These are phyloP conservation scores for Trichaptum fuscoviolaceum DNA, from an alignment of 768 basidiomycete species.

Conservation along the genomic window DNA sequence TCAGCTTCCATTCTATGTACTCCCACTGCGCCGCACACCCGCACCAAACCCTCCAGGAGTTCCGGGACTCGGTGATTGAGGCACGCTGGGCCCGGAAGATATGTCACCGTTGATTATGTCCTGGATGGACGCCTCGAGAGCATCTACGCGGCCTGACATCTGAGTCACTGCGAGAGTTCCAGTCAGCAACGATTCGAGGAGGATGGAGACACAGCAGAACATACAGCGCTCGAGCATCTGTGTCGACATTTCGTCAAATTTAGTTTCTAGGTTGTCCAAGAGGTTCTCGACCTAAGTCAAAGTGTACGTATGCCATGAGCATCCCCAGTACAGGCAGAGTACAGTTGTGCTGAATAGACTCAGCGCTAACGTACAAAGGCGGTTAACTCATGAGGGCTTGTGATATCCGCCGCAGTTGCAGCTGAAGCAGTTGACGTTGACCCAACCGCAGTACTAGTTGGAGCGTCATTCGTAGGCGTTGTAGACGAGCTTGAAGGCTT, in stretches of 20 bases:
- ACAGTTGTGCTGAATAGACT: conserved; percentile 7
- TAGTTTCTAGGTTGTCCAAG: conserved; percentile 80
- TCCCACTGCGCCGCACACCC: conserved; percentile 2
- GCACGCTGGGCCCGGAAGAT: conserved; percentile 37
- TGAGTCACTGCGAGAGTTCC: conserved; percentile 63
- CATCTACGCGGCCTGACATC: conserved; percentile 89
- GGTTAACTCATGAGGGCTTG: conserved; percentile 90
- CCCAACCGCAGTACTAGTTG: conserved; percentile 31
- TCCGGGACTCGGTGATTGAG: conserved; percentile 54
- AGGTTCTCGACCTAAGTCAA: conserved; percentile 73
- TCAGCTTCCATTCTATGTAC: not conserved
- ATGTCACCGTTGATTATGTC: conserved; percentile 83
- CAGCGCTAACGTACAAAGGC: conserved; percentile 67
- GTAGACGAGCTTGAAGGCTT: conserved; percentile 39
- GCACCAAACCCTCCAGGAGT: not conserved
- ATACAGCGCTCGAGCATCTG: conserved; percentile 82
- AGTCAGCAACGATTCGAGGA: conserved; percentile 2
- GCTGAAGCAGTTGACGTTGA: conserved; percentile 31
- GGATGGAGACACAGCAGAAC: conserved; percentile 23
- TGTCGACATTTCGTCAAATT: conserved; percentile 90
- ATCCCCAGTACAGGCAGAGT: conserved; percentile 4
- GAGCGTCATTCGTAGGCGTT: conserved; percentile 33
- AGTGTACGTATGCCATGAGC: conserved; percentile 5
- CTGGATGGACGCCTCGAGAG: conserved; percentile 84
- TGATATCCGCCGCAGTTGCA: conserved; percentile 56